phyloP scores from a whole-genome alignment of 306 rosid species.

The Corylus avellana region DNA sequence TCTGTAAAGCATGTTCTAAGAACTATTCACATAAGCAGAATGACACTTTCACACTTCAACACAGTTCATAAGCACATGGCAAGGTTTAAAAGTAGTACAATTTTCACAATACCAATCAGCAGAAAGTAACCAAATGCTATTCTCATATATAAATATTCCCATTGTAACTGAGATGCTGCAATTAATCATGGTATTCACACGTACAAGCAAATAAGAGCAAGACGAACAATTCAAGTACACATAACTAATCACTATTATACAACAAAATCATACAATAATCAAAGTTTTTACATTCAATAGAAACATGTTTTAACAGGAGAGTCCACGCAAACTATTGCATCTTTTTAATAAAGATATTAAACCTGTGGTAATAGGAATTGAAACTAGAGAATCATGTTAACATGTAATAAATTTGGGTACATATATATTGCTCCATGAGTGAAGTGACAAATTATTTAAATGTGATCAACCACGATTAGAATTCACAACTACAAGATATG shows the following conservation, averaged over 20 bases:
- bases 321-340: neutral
- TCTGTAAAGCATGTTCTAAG: too few relatives aligned
- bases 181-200: neutral
- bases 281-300: neutral
- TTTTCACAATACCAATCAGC: neutral
- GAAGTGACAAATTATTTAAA: neutral
- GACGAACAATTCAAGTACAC: neutral
- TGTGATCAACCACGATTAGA: neutral
- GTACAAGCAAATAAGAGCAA: neutral
- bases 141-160: neutral
- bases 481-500: neutral
- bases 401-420: neutral
- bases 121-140: neutral
- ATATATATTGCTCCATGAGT: neutral
- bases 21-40: too few relatives aligned
- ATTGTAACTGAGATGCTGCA: neutral
- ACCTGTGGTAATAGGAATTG: too few relatives aligned
- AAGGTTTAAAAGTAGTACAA: neutral
- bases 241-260: neutral
- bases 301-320: neutral
- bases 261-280: neutral
- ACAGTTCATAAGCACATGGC: neutral
- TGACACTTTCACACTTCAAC: too few relatives aligned
- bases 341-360: too few relatives aligned
- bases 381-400: neutral